These are phyloP conservation scores for Diplocarpon mali DNA, from an alignment of 2,329 filamentous ascomycete genomes.

Conservation along the genomic window DNA sequence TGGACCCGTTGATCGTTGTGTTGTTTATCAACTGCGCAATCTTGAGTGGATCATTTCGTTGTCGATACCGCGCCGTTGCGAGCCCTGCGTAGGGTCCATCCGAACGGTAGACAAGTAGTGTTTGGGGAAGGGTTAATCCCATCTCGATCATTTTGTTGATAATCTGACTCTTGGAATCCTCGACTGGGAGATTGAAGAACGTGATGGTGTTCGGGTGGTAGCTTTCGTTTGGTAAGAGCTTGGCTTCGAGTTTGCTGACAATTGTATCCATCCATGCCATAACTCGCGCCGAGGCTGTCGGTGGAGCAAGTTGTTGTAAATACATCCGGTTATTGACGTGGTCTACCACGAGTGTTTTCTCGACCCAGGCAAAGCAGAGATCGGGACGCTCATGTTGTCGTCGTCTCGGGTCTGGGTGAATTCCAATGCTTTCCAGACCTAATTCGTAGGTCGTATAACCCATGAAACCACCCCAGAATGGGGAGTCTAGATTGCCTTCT, in stretches of 20 bases:
- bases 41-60: not conserved
- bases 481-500: slow-evolving; percentile 29
- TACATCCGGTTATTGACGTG: slow-evolving; percentile 43
- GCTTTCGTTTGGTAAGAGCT: slow-evolving; percentile 4
- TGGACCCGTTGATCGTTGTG: not conserved
- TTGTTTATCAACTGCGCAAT: not conserved
- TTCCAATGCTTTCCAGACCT: slow-evolving; percentile 42
- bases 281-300: slow-evolving; percentile 26
- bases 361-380: slow-evolving; percentile 50
- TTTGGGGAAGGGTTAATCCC: not conserved
- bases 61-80: not conserved
- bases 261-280: slow-evolving; percentile 12
- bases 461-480: slow-evolving; percentile 62
- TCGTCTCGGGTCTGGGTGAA: slow-evolving; percentile 17
- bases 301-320: slow-evolving; percentile 42
- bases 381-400: slow-evolving; percentile 36
- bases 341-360: slow-evolving; percentile 54
- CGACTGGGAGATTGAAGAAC: slow-evolving; percentile 1
- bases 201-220: not conserved
- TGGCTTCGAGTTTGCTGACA: slow-evolving; percentile 7
- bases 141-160: not conserved
- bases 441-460: slow-evolving; percentile 61
- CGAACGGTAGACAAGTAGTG: not conserved
- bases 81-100: not conserved
- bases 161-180: not conserved